Conservation (phyloP, 2,329 filamentous ascomycete genomes). For the Orbilia blumenaviensis region DNA sequence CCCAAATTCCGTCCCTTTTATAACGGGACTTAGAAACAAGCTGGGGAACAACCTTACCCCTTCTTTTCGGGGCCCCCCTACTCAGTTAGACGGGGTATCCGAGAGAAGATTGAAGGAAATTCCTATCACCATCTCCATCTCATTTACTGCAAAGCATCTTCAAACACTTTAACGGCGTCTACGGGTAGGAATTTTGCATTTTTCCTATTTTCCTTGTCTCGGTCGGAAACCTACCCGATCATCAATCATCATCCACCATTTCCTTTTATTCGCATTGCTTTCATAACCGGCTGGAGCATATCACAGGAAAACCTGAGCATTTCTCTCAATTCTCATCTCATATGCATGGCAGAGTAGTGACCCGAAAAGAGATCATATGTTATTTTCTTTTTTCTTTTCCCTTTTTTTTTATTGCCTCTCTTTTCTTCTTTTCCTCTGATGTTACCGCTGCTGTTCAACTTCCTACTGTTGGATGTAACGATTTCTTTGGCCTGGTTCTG, state of each 20-base stretch:
- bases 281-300: conserved; percentile 33
- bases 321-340: conserved; percentile 6
- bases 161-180: conserved; percentile 42
- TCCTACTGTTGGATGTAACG: conserved; percentile 51
- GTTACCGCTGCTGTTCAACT: conserved; percentile 28
- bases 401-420: neutral
- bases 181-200: conserved; percentile 32
- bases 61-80: conserved; percentile 21
- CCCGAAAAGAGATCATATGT: neutral
- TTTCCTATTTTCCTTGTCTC: conserved; percentile 2
- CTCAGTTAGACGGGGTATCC: conserved; percentile 37
- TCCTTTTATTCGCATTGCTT: conserved; percentile 5
- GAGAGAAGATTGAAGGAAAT: conserved; percentile 16
- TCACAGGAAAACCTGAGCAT: conserved; percentile 25
- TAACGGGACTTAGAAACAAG: conserved; percentile 32
- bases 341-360: conserved; percentile 22
- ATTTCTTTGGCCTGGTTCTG: conserved; percentile 32
- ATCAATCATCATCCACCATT: neutral
- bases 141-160: conserved; percentile 17
- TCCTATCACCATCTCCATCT: neutral
- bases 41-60: conserved; percentile 27
- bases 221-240: conserved; percentile 5
- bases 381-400: conserved; percentile 5
- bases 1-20: conserved; percentile 35
- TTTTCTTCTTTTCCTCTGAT: conserved; percentile 22